Percentiles rank a stretch among this genome's conserved stretches.
Evolutionary conservation across 495 filamentous ascomycete genomes (phyloP).

Genomic region (Penicillium cinerascens): DNA sequence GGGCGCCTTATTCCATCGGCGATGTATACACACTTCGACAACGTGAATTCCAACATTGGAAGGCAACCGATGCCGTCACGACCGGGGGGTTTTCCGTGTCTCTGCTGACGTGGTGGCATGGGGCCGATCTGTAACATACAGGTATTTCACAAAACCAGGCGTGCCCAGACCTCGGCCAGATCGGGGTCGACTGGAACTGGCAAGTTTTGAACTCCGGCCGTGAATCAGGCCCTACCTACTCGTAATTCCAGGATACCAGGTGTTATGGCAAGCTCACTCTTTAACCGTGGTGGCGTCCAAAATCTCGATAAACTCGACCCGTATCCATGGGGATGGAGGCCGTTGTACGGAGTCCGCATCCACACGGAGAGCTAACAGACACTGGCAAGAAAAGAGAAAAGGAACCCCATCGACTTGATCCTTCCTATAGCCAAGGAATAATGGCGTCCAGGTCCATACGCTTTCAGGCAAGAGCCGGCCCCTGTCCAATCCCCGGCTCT

Average conservation of each 20-base stretch:
- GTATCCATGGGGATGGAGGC: conserved; percentile 6
- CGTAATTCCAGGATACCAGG: background rate
- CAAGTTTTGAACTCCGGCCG: background rate
- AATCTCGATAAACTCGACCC: conserved; percentile 4
- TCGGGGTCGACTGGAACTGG: background rate
- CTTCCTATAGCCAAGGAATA: too few species aligned
- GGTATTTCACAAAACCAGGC: background rate
- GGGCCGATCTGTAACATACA: background rate
- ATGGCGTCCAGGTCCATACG: conserved; percentile 7
- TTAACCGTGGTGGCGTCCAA: background rate
- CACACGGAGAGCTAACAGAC: background rate
- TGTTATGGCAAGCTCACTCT: background rate
- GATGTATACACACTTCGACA: background rate
- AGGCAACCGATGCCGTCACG: background rate
- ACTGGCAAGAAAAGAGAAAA: background rate
- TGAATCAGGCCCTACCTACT: background rate
- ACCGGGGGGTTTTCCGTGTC: background rate
- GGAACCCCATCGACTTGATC: background rate
- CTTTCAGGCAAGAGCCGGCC: conserved; percentile 3
- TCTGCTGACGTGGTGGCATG: conserved; percentile 6
- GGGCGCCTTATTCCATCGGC: background rate
- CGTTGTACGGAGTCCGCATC: background rate
- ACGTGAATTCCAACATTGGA: background rate
- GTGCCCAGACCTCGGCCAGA: background rate
- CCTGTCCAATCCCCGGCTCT: conserved; percentile 1